Evolutionary conservation across 768 basidiomycete species (phyloP), one percentile per base, ranked within the genome.

Genomic region (Macrolepiota fuliginosa): DNA sequence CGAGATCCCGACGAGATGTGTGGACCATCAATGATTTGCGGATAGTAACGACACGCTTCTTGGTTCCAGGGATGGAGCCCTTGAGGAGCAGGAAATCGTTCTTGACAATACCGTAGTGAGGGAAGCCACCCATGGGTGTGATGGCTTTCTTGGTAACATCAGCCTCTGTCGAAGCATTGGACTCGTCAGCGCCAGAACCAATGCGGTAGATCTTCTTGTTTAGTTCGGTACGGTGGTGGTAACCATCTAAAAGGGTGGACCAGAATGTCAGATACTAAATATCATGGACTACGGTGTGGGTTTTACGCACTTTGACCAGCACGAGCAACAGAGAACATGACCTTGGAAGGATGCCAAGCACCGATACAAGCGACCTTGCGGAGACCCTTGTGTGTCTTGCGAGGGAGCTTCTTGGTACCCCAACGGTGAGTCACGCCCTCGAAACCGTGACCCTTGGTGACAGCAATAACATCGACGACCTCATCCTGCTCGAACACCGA

Each of bases 241-340:
- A 95, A 66, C 94, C 94, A 73, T 95, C 91, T 93, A 64, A n/a
- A 62, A 7, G 65, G 22, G 46, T 19, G 22, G 27, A 47, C 22
- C 22, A 45, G 5, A n/a, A 25, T 19, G 4, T 56, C 62, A 53
- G 42, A 72, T 11, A 56, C 46, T 50, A 17, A 49, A 36, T 42
- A n/a, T 12, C 4, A 19, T 19, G 3, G 17, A 40, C 24, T 9
- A 1, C n/a, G n/a, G 46, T 47, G 10, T 53, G 9, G 35, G 9
- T 22, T 24, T 37, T 62, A 83, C 93, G 69, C 76, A 94, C 91
- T 92, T 91, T 98, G 96, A 92, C 97, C 97, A 68, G 97, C 96
- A 84, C 97, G 96, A 64, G 96, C 97, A 70, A 99, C 97, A n/a
- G 95, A 96, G 88, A 94, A 98, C 96, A 98, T 98, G 86, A 99